Evolutionary conservation across 805 yeast species (phyloP).

Genomic region (Wickerhamomyces queroliae): DNA sequence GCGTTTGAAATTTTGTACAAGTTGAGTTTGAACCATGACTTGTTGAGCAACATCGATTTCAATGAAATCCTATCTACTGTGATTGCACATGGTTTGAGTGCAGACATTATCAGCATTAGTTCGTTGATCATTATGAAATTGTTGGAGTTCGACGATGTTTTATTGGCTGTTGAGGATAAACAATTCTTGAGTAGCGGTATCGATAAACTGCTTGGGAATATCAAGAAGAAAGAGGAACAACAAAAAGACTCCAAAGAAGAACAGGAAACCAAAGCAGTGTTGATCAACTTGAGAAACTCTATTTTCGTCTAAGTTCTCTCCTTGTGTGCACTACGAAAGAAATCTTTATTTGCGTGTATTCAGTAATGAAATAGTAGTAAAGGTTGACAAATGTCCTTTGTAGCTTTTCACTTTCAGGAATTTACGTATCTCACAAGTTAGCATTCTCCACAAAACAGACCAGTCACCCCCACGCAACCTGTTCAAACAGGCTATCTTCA

Average conservation of each 20-base stretch:
- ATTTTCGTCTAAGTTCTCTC: too few species aligned
- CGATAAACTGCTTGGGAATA: constrained; percentile 20
- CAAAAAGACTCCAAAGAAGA: constrained; percentile 24
- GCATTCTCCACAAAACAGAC: too few species aligned
- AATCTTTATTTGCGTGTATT: too few species aligned
- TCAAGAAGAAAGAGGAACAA: constrained; percentile 23
- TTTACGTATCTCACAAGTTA: too few species aligned
- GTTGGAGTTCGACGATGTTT: constrained; percentile 21
- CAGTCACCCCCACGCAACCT: too few species aligned
- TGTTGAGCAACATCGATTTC: constrained; percentile 23
- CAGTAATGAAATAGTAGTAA: too few species aligned
- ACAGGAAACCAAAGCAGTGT: constrained; percentile 20
- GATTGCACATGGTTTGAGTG: constrained; percentile 32
- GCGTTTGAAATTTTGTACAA: constrained; percentile 66
- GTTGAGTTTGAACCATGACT: constrained; percentile 25
- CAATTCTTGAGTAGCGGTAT: constrained; percentile 17
- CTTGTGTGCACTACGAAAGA: too few species aligned
- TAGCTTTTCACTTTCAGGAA: too few species aligned
- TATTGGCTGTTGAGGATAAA: constrained; percentile 12
- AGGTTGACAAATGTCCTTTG: too few species aligned
- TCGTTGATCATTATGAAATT: constrained; percentile 21
- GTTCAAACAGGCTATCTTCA: too few species aligned
- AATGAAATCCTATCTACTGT: constrained; percentile 29
- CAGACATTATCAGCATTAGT: constrained; percentile 24
- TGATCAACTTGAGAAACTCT: constrained; percentile 17